Evolutionary conservation across 345 rosid species (phyloP), one percentile per base, ranked within the genome.

Genomic region (Eucalyptus regnans): DNA sequence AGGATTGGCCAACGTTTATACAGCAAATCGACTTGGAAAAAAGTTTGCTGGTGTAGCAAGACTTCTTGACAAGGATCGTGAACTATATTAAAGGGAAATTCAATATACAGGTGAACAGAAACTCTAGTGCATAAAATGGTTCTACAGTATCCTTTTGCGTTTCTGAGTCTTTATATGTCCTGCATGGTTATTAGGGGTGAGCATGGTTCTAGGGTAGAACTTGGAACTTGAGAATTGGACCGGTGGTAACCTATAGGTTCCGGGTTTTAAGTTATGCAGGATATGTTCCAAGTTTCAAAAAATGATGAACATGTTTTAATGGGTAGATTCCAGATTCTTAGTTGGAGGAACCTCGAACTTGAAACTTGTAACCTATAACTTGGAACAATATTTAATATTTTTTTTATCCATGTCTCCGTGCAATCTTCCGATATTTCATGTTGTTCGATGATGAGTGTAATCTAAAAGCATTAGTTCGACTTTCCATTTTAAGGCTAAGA

Each of bases 311-410:
- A 52, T 18, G 25, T 52, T 52, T 52, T 2, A 1, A 7, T 2
- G 0, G 5, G 0, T 52, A 52, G 4, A 2, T 52, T 52, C 0
- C 0, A 0, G 0, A 4, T 52, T 1, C 1, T 52, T 52, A 52
- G 0, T 20, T 3, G 5, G 58, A 52, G 0, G 10, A 52, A 52
- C 25, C 8, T 52, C 0, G 2, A 52, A 52, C 10, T 0, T 52
- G 22, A 6, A 51, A 16, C 7, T 7, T 6, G 4, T 52, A 52
- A 52, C 56, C 2, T 52, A 52, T 2, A 52, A 52, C 56, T 22
- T 52, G 18, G 0, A 52, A 52, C 58, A 20, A 20, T 10, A 20
- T 52, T 52, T 52, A 13, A 50, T 50, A 12, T 52, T 51, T 17
- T 50, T 18, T 52, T 52, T 51, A 52, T 52, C 58, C 10, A 52